Evolutionary conservation across 805 yeast genomes (phyloP), one percentile per base, ranked within the genome.

Genomic region (Wickerhamomyces ciferrii): DNA sequence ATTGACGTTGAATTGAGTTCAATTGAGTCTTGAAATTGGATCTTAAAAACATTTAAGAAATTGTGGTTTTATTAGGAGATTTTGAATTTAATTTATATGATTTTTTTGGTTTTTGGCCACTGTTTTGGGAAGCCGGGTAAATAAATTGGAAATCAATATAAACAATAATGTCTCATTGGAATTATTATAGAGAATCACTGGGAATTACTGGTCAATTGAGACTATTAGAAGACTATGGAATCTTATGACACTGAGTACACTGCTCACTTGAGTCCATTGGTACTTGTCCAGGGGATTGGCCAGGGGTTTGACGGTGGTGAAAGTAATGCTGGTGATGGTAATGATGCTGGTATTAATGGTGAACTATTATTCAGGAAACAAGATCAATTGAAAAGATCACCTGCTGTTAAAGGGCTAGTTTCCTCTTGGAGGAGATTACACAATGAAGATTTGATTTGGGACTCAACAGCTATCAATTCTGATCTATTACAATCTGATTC

Each of bases 281-380:
- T 74, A 20, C 55, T 67, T 1, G 49, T 74, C 2, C 78, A 74
- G 47, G 78, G 78, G 1, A 49, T 73, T 5, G 73, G 71, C 2
- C 37, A 27, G 1, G 27, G 10, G 14, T 24, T 7, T 34, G 37
- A 14, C 20, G 37, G 14, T n/a, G 4, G 5, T 34, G 37, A 11
- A 8, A 5, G 20, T 9, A 8, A 10, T 4, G 5, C 39, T 13
- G 5, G 5, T 31, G 18, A 31, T 5, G 18, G 35, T 9, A 8
- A 8, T 32, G 36, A 19, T 32, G 19, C 18, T 32, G 36, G 19
- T 4, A 32, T 20, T 15, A 36, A 17, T 14, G 18, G 29, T 8
- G 54, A 52, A 13, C 7, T 36, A 3, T 31, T 56, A 5, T 45
- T 49, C 34, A 46, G 59, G 25, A 50, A 47, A 23, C 55, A 48